Evolutionary conservation across 2,329 filamentous ascomycete species (phyloP), one percentile per base, ranked within the genome.

Genomic region (Lachnum nothofagi): DNA sequence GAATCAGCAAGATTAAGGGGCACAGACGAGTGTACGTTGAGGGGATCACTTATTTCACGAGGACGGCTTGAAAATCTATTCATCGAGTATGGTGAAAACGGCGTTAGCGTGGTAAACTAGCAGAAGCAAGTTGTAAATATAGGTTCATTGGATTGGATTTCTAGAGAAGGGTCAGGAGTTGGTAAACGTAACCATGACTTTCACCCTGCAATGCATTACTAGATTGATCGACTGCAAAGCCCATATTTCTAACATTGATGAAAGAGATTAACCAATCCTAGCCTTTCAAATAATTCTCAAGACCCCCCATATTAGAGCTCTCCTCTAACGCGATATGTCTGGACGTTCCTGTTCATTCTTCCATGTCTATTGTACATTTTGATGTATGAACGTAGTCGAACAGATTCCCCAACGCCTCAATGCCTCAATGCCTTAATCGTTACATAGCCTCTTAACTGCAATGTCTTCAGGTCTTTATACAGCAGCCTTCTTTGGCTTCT

Each of bases 401-500:
- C 39, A 43, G 29, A 19, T 22, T 29, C 14, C 16, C 39, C 4
- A 51, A 46, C 48, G 48, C 43, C 48, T 42, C 22, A 40, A 51
- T 51, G 31, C 34, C 3, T 6, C 42, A 24, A 37, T 25, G 8
- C 22, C 42, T n/a, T n/a, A n/a, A n/a, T n/a, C n/a, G n/a, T n/a
- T n/a, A n/a, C n/a, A n/a, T n/a, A n/a, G n/a, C n/a, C n/a, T n/a
- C n/a, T n/a, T n/a, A n/a, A n/a, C 27, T 10, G 9, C 17, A n/a
- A 19, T 37, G 14, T 9, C 34, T 17, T 22, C 6, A 31, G 38
- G 16, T 19, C 17, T 27, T 42, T 49, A 56, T 39, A 51, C 48
- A 22, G 59, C 51, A 40, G 84, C 83, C 68, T 83, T 83, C 84
- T 97, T 97, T 0, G 93, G 91, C 76, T 96, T 97, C 83, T 98